Evolutionary conservation across 352 stramenopile species (phyloP), one percentile per base, ranked within the genome.

Genomic region (Plasmopara viticola): DNA sequence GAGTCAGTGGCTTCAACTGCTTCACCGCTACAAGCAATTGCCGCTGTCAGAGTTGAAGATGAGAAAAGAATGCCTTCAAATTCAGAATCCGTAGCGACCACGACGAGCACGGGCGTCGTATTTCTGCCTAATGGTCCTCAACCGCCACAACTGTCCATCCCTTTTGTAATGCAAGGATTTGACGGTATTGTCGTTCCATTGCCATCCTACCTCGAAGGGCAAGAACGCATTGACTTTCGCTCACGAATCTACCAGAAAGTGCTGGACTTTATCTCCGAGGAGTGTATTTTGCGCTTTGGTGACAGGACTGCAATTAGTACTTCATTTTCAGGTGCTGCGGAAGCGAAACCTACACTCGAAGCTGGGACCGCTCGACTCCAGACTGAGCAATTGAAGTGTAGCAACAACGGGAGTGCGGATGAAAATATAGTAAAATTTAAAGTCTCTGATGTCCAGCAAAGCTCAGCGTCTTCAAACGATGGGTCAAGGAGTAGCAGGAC

Each of bases 171-270:
- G 72, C 71, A 84, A 62, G 77, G 86, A 61, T 90, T 90, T 60
- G 79, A 90, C 45, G 79, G 79, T 28, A 84, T 92, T 51, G 73
- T 88, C 12, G 81, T 92, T 48, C 81, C 78, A 10, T 51, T 89
- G 51, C 81, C 81, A 15, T 90, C 81, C 13, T 89, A 84, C 49
- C 48, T 92, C 6, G 72, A 87, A 56, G 74, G 77, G 28, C 63
- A 86, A 48, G 82, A 89, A 47, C 68, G 82, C 48, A 64, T 78
- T 37, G 78, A 87, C 49, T 87, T 92, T 44, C 78, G 81, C 49
- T 77, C 78, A 40, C 77, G 82, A 5, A 78, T 92, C 38, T 86
- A 89, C 58, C 82, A 90, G 47, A 93, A 88, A 51, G 74, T 93
- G 41, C 44, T 90, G 30, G 77, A 89, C 54, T 89, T 87, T 40